Evolutionary conservation across 345 rosid genomes (phyloP).

Genomic region (Gossypium anomalum): DNA sequence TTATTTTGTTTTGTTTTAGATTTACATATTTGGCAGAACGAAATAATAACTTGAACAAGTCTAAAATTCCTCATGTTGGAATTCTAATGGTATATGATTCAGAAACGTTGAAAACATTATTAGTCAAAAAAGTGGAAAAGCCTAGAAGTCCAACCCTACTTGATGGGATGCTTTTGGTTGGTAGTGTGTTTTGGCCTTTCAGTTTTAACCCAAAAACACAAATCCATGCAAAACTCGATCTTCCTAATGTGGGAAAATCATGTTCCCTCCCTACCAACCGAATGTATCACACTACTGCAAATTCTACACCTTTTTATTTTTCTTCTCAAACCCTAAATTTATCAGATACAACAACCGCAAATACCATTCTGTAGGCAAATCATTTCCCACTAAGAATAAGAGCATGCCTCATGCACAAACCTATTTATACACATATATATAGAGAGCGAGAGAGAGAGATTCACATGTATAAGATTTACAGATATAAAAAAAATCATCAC

Average conservation of each 20-base stretch:
- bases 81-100: neutral
- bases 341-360: neutral
- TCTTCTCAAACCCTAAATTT: slow-evolving; percentile 30
- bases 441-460: no score
- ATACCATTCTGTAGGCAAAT: neutral
- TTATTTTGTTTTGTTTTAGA: neutral
- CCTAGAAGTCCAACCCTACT: no score
- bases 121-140: neutral
- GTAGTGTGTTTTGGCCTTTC: neutral
- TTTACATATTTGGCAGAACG: neutral
- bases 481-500: no score
- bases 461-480: no score
- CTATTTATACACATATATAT: no score
- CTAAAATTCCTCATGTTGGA: neutral
- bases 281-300: neutral
- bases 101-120: neutral
- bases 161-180: neutral
- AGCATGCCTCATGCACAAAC: neutral
- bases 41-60: neutral
- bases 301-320: neutral
- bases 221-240: slow-evolving; percentile 5
- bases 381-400: neutral
- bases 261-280: neutral
- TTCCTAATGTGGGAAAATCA: neutral
- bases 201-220: neutral